These are phyloP conservation scores for Talaromyces amestolkiae DNA, from an alignment of 2,329 filamentous ascomycete genomes.

Conservation along the genomic window DNA sequence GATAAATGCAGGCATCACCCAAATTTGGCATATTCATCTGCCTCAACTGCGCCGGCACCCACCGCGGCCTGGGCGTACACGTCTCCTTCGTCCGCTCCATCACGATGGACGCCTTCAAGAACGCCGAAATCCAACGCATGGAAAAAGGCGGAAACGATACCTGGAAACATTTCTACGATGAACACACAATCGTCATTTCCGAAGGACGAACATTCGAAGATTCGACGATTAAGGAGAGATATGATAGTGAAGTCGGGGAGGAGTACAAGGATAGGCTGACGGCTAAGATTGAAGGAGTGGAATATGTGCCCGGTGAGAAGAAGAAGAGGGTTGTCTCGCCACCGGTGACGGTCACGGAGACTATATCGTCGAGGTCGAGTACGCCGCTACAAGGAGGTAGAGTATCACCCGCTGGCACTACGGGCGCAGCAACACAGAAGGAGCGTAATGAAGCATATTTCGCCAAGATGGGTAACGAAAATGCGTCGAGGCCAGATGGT, in stretches of 20 bases:
- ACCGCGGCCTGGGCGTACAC: conserved; percentile 92
- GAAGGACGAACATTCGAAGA: conserved; percentile 74
- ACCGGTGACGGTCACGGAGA: conserved; percentile 5
- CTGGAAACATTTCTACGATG: conserved; percentile 85
- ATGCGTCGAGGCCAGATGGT: conserved; percentile 69
- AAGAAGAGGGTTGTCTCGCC: conserved; percentile 38
- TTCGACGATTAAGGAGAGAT: conserved; percentile 84
- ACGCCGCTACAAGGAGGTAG: conserved; percentile 27
- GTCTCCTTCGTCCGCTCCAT: conserved; percentile 97
- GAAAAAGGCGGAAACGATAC: conserved; percentile 82
- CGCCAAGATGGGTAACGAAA: conserved; percentile 76
- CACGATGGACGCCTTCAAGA: conserved; percentile 98
- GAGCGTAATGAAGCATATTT: conserved; percentile 83
- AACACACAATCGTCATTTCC: conserved; percentile 64
- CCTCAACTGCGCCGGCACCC: conserved; percentile 89
- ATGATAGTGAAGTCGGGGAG: conserved; percentile 84
- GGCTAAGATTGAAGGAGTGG: conserved; percentile 81
- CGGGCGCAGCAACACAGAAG: conserved; percentile 56
- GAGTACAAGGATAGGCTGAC: conserved; percentile 91
- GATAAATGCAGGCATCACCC: conserved; percentile 61
- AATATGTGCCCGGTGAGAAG: conserved; percentile 75
- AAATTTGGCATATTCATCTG: conserved; percentile 99
- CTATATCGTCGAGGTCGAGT: conserved; percentile 23
- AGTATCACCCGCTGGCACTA: conserved; percentile 26
- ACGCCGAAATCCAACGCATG: conserved; percentile 89